Evolutionary conservation across 2,329 filamentous ascomycete genomes (phyloP).

Genomic region (Penicillium griseofulvum): DNA sequence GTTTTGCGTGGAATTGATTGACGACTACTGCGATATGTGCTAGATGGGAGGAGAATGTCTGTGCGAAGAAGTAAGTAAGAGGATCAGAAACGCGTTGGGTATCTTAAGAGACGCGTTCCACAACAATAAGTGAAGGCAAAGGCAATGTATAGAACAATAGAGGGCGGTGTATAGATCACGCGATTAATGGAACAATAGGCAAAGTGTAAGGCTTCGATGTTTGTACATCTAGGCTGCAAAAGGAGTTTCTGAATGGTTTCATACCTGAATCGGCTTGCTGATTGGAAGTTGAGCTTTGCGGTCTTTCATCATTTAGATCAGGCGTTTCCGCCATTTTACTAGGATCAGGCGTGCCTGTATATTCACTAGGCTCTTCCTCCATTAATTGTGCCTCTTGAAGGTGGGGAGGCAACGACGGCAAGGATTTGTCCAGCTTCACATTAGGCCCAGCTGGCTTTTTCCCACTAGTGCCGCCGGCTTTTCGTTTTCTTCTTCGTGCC

Average conservation of each 20-base stretch:
- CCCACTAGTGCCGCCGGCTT: constrained; percentile 59
- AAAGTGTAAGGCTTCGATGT: not conserved
- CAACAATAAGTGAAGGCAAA: not conserved
- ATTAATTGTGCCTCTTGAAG: constrained; percentile 60
- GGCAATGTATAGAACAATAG: not conserved
- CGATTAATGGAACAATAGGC: not conserved
- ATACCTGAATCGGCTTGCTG: constrained; percentile 35
- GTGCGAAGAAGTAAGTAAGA: constrained; percentile 2
- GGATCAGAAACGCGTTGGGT: not conserved
- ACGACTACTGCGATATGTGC: constrained; percentile 73
- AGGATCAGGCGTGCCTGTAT: constrained; percentile 55
- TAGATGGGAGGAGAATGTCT: constrained; percentile 69
- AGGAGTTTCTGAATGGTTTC: not conserved
- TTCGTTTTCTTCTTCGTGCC: constrained; percentile 80
- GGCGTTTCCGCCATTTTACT: constrained; percentile 20
- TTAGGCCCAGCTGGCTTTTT: constrained; percentile 42
- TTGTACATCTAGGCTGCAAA: not conserved
- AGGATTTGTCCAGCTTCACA: constrained; percentile 81
- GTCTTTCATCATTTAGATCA: constrained; percentile 20
- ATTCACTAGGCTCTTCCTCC: constrained; percentile 59
- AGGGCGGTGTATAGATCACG: not conserved
- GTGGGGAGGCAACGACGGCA: constrained; percentile 83
- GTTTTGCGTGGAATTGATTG: constrained; percentile 64
- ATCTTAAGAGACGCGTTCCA: not conserved
- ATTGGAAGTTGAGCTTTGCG: constrained; percentile 25